Conservation (phyloP, 1,139 yeast genomes). For the Taphrina betulina region DNA sequence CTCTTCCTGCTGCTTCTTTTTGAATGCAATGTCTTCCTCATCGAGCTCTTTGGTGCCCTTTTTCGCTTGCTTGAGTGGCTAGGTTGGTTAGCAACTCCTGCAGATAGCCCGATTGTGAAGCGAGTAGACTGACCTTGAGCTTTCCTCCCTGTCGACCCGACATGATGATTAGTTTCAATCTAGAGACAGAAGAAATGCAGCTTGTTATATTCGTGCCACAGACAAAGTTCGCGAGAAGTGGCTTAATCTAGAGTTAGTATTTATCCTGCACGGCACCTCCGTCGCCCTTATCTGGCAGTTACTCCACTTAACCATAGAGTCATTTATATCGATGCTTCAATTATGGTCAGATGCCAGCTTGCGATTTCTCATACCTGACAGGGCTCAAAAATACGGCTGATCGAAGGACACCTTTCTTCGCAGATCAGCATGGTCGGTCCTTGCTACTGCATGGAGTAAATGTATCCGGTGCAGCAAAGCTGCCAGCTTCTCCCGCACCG, state of each 20-base stretch:
- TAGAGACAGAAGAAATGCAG: no score
- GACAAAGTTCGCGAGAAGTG: no score
- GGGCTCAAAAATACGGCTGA: neutral
- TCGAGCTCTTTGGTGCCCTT: conserved; percentile 29
- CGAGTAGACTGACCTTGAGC: conserved; percentile 23
- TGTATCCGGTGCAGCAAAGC: conserved; percentile 28
- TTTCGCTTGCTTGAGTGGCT: conserved; percentile 33
- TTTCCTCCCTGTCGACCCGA: conserved; percentile 35
- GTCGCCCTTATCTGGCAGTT: no score
- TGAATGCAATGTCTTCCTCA: conserved; percentile 34
- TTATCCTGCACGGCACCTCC: no score
- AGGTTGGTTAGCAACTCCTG: neutral
- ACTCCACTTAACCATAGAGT: no score
- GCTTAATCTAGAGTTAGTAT: no score
- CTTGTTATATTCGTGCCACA: no score
- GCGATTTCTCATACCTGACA: conserved; percentile 1
- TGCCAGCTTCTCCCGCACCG: conserved; percentile 9
- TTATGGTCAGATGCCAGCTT: no score
- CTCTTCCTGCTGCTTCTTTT: conserved; percentile 34
- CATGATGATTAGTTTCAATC: no score
- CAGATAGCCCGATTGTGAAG: neutral
- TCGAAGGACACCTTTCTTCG: conserved; percentile 19
- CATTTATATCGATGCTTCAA: no score
- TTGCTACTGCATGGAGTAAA: conserved; percentile 25
- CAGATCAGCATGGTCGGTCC: conserved; percentile 22